Evolutionary conservation across 2,329 filamentous ascomycete species (phyloP), one percentile per base, ranked within the genome.

Genomic region (Scytalidium sp.): DNA sequence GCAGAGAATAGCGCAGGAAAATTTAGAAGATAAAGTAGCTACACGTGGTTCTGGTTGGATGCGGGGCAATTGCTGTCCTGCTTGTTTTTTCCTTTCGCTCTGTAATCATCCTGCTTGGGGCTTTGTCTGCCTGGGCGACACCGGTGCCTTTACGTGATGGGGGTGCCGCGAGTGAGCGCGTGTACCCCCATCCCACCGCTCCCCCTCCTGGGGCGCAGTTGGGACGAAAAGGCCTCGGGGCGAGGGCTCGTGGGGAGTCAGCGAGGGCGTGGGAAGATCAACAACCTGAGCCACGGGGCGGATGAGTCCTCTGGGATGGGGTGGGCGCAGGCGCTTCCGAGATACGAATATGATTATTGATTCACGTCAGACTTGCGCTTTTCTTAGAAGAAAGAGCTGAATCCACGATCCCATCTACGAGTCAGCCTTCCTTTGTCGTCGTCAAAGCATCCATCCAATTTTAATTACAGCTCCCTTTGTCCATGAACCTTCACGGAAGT

Each of bases 231-330:
- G n/a, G n/a, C n/a, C n/a, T n/a, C n/a, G n/a, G n/a, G n/a, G n/a
- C n/a, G n/a, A n/a, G n/a, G 32, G 5, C 7, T 8, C 32, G 32
- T 4, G 32, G 32, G 32, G 32, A 36, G 32, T 36, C 6, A n/a
- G 32, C 17, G 8, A n/a, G 32, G 13, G 32, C 4, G 8, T 9
- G 32, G 7, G 32, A 36, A n/a, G 13, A n/a, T 13, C 11, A n/a
- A 36, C 5, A 15, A n/a, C 13, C 32, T 36, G 32, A 36, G 32
- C 32, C 32, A 36, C 32, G 32, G 32, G 32, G 47, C 22, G 44
- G 51, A 58, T 29, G 32, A 56, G 47, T 56, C 48, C 52, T 49
- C 47, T 43, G 29, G 29, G 9, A 52, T 23, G 29, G 20, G 5
- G 41, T 49, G 40, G 22, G n/a, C n/a, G 32, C 32, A 5, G 32